These are phyloP conservation scores for Plantago major DNA, from an alignment of 257 asterid genomes.

Conservation along the genomic window DNA sequence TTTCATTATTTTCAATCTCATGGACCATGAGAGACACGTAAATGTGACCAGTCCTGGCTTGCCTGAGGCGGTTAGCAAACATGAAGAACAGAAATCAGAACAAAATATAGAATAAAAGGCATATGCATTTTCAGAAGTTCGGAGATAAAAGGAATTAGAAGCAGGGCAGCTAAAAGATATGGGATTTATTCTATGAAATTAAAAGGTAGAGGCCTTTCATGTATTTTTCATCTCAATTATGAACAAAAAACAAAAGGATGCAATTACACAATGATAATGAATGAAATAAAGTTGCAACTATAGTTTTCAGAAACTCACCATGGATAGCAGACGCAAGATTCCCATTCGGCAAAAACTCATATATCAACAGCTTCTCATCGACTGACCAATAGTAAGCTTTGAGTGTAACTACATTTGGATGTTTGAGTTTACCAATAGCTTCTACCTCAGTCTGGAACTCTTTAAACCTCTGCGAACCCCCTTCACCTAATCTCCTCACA, in stretches of 20 bases:
- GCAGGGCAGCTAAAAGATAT: too few species aligned
- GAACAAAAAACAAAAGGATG: not conserved
- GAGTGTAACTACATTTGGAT: slow-evolving; percentile 65
- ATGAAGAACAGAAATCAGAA: not conserved
- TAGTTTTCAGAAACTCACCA: slow-evolving; percentile 37
- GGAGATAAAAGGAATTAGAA: too few species aligned
- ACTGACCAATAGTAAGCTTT: slow-evolving; percentile 94
- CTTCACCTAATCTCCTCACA: slow-evolving; percentile 86
- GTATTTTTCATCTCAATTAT: too few species aligned
- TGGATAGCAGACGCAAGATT: slow-evolving; percentile 78
- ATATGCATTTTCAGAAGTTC: not conserved
- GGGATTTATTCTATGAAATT: too few species aligned
- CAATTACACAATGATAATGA: not conserved
- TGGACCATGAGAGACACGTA: slow-evolving; percentile 67
- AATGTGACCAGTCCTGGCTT: slow-evolving; percentile 64
- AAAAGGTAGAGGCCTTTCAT: too few species aligned
- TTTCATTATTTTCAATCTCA: slow-evolving; percentile 65
- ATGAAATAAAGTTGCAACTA: not conserved
- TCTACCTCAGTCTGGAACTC: slow-evolving; percentile 88
- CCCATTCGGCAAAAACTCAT: slow-evolving; percentile 72
- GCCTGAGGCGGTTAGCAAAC: slow-evolving; percentile 32
- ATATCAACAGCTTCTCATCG: slow-evolving; percentile 84
- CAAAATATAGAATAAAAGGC: not conserved
- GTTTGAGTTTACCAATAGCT: slow-evolving; percentile 87
- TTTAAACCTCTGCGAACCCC: slow-evolving; percentile 84